Percentiles rank a stretch among this genome's conserved stretches.
phyloP scores from a whole-genome alignment of 371 early-diverging fungal genomes.

The Rhizopus sp. region DNA sequence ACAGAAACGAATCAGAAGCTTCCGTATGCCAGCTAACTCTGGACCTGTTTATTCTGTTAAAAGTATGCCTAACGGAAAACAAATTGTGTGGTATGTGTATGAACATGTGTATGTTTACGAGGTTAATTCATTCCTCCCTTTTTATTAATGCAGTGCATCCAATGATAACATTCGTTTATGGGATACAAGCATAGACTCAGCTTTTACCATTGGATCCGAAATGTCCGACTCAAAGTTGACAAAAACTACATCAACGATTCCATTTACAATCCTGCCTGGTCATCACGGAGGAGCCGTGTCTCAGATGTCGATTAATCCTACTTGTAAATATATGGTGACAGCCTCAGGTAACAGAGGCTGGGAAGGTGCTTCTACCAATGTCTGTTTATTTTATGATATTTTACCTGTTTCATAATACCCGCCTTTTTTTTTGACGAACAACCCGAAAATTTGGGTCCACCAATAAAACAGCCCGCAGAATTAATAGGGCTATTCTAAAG shows the following conservation, averaged over 20 bases:
- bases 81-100: constrained; percentile 77
- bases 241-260: constrained; percentile 33
- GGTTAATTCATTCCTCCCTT: not conserved
- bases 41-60: constrained; percentile 87
- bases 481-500: no score
- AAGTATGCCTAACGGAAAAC: constrained; percentile 78
- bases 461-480: no score
- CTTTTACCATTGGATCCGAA: constrained; percentile 35
- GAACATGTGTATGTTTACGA: not conserved
- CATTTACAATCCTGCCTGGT: constrained; percentile 51
- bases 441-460: no score
- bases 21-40: constrained; percentile 87
- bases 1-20: constrained; percentile 66
- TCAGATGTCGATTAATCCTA: constrained; percentile 74
- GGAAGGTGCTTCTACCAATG: constrained; percentile 85
- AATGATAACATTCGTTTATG: constrained; percentile 92
- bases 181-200: constrained; percentile 61
- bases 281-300: constrained; percentile 80
- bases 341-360: constrained; percentile 92
- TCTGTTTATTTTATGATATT: constrained; percentile 84
- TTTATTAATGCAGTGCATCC: constrained; percentile 69
- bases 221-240: constrained; percentile 22
- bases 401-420: constrained; percentile 23
- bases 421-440: no score
- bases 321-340: constrained; percentile 80